Conservation (phyloP, 768 basidiomycete genomes). For the Coprinellus micaceus region DNA sequence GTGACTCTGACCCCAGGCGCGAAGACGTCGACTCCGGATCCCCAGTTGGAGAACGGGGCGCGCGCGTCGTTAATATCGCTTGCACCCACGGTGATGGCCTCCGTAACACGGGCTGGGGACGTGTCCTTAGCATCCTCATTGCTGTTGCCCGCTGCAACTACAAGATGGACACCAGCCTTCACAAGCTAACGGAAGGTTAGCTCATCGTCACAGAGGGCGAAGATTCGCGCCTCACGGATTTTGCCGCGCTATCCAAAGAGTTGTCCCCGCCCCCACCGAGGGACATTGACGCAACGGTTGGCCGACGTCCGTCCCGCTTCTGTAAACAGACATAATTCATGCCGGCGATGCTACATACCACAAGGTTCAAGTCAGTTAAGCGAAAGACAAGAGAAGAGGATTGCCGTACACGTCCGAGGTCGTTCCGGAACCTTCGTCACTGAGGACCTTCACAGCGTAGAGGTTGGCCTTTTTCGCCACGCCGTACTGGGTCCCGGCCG, state of each 20-base stretch:
- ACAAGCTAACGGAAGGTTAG: slow-evolving; percentile 16
- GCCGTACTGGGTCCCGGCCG: slow-evolving; percentile 8
- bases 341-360: slow-evolving; percentile 22
- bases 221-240: slow-evolving; percentile 46
- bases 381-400: neutral
- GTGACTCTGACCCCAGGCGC: slow-evolving; percentile 30
- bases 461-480: slow-evolving; percentile 28
- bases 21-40: slow-evolving; percentile 30
- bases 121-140: slow-evolving; percentile 20
- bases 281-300: slow-evolving; percentile 90
- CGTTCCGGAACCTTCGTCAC: slow-evolving; percentile 24
- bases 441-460: slow-evolving; percentile 40
- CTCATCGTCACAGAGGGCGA: neutral
- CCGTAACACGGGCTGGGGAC: slow-evolving; percentile 24
- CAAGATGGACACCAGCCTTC: slow-evolving; percentile 25
- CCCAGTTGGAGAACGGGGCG: slow-evolving; percentile 34
- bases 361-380: neutral
- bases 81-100: slow-evolving; percentile 27
- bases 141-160: slow-evolving; percentile 27
- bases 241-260: slow-evolving; percentile 84
- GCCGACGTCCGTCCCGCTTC: slow-evolving; percentile 17
- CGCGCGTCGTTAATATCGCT: slow-evolving; percentile 25
- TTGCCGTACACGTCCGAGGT: neutral
- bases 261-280: slow-evolving; percentile 91
- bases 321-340: slow-evolving; percentile 28